phyloP scores from a whole-genome alignment of 2,329 filamentous ascomycete genomes.

The Botrytis medusae region DNA sequence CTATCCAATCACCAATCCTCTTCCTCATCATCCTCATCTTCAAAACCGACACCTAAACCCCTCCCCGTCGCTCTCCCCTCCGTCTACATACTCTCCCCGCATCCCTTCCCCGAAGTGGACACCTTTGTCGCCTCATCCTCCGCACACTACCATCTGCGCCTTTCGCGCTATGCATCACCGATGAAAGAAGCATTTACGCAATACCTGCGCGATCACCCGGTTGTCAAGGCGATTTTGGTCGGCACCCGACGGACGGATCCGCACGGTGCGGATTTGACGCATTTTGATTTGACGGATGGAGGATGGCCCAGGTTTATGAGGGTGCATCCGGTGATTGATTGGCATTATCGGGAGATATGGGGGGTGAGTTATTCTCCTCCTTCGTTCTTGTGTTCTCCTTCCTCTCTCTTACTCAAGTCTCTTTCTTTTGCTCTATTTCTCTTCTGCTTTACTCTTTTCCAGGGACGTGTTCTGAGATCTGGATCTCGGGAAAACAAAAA shows the following conservation, averaged over 20 bases:
- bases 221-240: conserved; percentile 77
- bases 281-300: conserved; percentile 84
- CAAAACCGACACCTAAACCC: conserved; percentile 12
- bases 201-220: conserved; percentile 66
- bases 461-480: not conserved
- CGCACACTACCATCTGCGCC: conserved; percentile 68
- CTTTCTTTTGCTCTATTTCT: not conserved
- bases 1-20: conserved; percentile 40
- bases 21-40: conserved; percentile 42
- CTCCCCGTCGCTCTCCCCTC: conserved; percentile 60
- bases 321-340: conserved; percentile 93
- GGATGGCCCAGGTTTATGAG: conserved; percentile 94
- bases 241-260: conserved; percentile 90
- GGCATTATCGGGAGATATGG: conserved; percentile 97
- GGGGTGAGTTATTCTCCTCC: conserved; percentile 58
- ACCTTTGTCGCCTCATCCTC: conserved; percentile 72
- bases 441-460: not conserved
- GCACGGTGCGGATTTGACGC: conserved; percentile 73
- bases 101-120: conserved; percentile 86
- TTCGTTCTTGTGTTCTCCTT: not conserved
- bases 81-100: conserved; percentile 82
- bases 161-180: conserved; percentile 71
- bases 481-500: rapidly evolving
- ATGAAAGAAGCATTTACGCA: conserved; percentile 80
- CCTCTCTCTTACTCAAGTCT: not conserved